Conservation (phyloP, 768 basidiomycete genomes). For the Tricholoma terreum region DNA sequence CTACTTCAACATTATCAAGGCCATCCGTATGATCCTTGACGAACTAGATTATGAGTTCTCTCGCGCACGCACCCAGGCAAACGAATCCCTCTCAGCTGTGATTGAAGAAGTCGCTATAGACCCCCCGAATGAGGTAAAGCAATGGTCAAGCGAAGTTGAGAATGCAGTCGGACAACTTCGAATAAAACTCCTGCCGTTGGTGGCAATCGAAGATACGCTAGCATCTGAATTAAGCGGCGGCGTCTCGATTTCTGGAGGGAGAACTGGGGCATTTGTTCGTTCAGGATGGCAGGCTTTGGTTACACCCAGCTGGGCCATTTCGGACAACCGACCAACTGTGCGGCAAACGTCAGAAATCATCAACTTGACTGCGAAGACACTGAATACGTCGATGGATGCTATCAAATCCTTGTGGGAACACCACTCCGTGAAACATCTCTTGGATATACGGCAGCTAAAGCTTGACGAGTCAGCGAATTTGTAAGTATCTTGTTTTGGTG, state of each 20-base stretch:
- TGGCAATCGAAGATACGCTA: conserved; percentile 64
- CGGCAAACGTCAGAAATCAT: conserved; percentile 39
- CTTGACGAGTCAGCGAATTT: conserved; percentile 76
- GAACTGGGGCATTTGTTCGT: conserved; percentile 63
- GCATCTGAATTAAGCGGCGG: conserved; percentile 69
- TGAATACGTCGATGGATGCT: conserved; percentile 47
- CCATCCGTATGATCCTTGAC: conserved; percentile 69
- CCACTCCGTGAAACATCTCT: conserved; percentile 55
- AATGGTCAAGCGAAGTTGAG: conserved; percentile 1
- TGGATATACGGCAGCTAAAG: conserved; percentile 56
- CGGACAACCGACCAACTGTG: conserved; percentile 35
- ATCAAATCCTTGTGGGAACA: conserved; percentile 70
- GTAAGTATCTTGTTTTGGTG: conserved; percentile 40
- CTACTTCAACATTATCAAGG: conserved; percentile 82
- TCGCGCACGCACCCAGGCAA: conserved; percentile 5
- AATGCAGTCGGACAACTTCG: conserved; percentile 52
- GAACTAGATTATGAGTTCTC: conserved; percentile 62
- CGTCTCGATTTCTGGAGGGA: conserved; percentile 55
- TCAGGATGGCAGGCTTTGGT: conserved; percentile 69
- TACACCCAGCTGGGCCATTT: conserved; percentile 37
- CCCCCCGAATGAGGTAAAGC: not conserved
- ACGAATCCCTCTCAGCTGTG: not conserved
- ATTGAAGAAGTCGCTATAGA: not conserved
- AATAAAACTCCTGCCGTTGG: conserved; percentile 55
- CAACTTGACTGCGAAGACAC: conserved; percentile 52